Evolutionary conservation across 345 rosid species (phyloP).

Genomic region (Salix udensis): DNA sequence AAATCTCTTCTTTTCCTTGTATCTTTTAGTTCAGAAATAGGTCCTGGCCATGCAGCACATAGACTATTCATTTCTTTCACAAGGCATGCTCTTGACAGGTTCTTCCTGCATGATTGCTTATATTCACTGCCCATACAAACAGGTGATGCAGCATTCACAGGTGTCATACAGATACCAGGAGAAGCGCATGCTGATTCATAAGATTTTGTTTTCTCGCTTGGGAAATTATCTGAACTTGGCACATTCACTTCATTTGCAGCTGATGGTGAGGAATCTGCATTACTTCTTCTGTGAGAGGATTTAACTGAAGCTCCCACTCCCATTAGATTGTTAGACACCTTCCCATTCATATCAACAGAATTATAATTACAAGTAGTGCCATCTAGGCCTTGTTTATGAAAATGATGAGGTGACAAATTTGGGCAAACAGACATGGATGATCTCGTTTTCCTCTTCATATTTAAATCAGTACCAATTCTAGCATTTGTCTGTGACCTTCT

Average conservation of each 20-base stretch:
- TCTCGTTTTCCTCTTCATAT: conserved; percentile 26
- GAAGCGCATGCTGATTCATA: conserved; percentile 27
- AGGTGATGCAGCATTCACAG: conserved; percentile 60
- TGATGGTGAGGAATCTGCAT: conserved; percentile 15
- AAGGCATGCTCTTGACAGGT: conserved; percentile 39
- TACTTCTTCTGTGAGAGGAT: conserved; percentile 7
- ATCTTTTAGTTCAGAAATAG: conserved; percentile 44
- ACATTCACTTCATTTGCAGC: conserved; percentile 20
- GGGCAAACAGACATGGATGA: conserved; percentile 15
- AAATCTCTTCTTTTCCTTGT: conserved; percentile 73
- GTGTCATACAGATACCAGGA: conserved; percentile 33
- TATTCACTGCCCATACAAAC: conserved; percentile 80
- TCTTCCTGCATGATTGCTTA: conserved; percentile 54
- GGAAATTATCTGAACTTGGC: conserved; percentile 19
- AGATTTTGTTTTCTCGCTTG: conserved; percentile 24
- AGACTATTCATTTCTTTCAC: conserved; percentile 49
- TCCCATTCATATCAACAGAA: conserved; percentile 16
- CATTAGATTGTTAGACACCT: conserved; percentile 5
- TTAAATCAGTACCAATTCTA: conserved; percentile 25
- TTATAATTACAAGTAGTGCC: background rate
- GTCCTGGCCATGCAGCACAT: conserved; percentile 30
- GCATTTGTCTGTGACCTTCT: conserved; percentile 26
- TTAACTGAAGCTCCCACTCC: conserved; percentile 7
- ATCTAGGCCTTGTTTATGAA: conserved; percentile 8
- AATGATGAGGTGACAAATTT: background rate